Conservation (phyloP, 441 rosid genomes). For the Croton laevigatus region DNA sequence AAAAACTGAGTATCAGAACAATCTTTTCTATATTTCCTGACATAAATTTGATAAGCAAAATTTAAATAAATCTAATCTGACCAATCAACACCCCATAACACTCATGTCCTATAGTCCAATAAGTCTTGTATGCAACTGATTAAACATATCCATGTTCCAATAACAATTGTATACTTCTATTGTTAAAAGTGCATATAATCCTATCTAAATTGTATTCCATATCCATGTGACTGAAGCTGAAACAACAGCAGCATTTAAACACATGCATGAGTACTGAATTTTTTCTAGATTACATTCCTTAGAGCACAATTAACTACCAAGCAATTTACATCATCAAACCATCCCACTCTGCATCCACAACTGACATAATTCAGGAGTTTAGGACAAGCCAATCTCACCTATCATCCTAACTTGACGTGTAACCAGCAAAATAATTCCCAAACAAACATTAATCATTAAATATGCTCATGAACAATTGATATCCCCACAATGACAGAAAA, state of each 20-base stretch:
- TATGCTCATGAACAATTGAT: neutral
- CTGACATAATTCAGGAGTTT: neutral
- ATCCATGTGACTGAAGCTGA: neutral
- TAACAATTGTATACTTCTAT: neutral
- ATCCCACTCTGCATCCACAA: neutral
- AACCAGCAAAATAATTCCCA: neutral
- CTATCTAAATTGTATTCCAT: neutral
- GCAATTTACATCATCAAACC: neutral
- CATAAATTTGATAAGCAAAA: neutral
- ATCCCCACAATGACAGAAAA: neutral
- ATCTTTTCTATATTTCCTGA: neutral
- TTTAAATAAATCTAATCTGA: neutral
- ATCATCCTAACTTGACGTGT: neutral
- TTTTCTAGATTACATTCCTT: neutral
- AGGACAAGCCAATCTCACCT: neutral
- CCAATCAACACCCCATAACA: neutral
- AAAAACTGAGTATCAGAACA: neutral
- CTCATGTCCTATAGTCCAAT: neutral
- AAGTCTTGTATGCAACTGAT: neutral
- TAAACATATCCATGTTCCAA: neutral
- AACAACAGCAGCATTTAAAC: neutral
- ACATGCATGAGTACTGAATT: neutral
- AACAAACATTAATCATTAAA: conserved; percentile 1
- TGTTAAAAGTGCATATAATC: neutral
- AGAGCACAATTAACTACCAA: neutral